Base-by-base conservation (phyloP, 768 basidiomycete species). In the Russula vinacea region DNA sequence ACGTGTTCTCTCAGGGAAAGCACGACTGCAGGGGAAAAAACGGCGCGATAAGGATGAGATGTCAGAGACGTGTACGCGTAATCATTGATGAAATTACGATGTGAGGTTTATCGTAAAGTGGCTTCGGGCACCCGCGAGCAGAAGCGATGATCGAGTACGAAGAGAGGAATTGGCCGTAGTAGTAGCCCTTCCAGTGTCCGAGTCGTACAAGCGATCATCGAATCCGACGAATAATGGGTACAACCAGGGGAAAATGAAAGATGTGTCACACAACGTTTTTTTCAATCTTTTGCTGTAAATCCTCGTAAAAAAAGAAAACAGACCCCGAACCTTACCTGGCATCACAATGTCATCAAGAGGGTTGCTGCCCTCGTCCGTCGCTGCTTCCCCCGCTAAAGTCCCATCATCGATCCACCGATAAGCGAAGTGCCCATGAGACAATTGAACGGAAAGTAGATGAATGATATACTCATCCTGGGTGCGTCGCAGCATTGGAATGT, bases 121-220 rank as follows among this genome's bases (percentile, higher is more conserved):
- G 87, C 60, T 75, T 78, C 26, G 75, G 75, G 63, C 76, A 75
- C 29, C 77, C 76, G 58, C 74, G 76, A 16, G 76, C 70, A 45
- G 58, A 55, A 50, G 64, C 51, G 55, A 63, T 52, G 13, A 68
- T 59, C 33, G 77, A 72, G 64, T 90, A 90, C 1, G 78, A 73
- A 3, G 83, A 74, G 42, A 92, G 77, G 74, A 89, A 92, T 16
- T 80, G 78, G 74, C 92, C 90, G 68, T 92, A 92, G n/a, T n/a
- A n/a, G 75, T 88, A 91, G 7, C 90, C 90, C 73, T 89, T 92
- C 24, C 90, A 90, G 67, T 91, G 89, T 11, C 90, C 90, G 33
- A 92, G 80, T 35, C 90, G 84, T 54, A 84, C 84, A 59, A 87
- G 72, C 16, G 81, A 80, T 47, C 76, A 75, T 92, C 90, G 68